Conservation (phyloP, 2,329 filamentous ascomycete genomes). For the Hymenoscyphus scutula region DNA sequence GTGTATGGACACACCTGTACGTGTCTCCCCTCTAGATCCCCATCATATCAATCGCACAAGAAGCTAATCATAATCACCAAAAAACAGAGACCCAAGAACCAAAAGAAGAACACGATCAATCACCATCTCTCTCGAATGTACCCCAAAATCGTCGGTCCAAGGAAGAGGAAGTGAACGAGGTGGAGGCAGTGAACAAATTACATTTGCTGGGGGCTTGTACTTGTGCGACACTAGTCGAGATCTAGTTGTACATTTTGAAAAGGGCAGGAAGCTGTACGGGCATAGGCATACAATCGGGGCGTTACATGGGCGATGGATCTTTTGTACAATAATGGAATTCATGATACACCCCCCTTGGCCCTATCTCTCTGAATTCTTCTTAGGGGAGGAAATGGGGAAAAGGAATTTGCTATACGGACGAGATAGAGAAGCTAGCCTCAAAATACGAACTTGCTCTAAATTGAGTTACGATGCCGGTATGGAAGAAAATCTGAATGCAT, state of each 20-base stretch:
- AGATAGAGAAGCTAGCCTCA: too few relatives aligned
- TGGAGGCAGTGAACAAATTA: constrained; percentile 46
- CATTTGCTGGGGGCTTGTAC: neutral
- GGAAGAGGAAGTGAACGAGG: constrained; percentile 57
- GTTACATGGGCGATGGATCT: neutral
- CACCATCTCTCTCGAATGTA: constrained; percentile 82
- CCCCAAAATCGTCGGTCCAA: constrained; percentile 67
- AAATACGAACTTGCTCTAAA: too few relatives aligned
- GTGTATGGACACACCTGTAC: constrained; percentile 80
- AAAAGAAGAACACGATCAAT: constrained; percentile 80
- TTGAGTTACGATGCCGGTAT: too few relatives aligned
- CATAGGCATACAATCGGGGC: neutral
- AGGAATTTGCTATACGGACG: too few relatives aligned
- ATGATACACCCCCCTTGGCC: neutral
- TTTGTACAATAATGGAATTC: constrained; percentile 2
- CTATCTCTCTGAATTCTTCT: neutral
- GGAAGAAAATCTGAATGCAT: too few relatives aligned
- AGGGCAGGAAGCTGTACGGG: neutral
- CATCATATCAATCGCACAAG: neutral
- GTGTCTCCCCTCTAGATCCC: constrained; percentile 30
- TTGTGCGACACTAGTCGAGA: neutral
- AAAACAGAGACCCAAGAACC: constrained; percentile 51
- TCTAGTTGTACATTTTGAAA: neutral
- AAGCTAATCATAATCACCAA: neutral
- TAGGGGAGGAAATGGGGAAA: too few relatives aligned